A percentile compares a stretch with the other conserved stretches of the same genome.
These are phyloP conservation scores for Aquanectria penicillioides DNA, from an alignment of 2,329 filamentous ascomycete genomes.

Conservation along the genomic window DNA sequence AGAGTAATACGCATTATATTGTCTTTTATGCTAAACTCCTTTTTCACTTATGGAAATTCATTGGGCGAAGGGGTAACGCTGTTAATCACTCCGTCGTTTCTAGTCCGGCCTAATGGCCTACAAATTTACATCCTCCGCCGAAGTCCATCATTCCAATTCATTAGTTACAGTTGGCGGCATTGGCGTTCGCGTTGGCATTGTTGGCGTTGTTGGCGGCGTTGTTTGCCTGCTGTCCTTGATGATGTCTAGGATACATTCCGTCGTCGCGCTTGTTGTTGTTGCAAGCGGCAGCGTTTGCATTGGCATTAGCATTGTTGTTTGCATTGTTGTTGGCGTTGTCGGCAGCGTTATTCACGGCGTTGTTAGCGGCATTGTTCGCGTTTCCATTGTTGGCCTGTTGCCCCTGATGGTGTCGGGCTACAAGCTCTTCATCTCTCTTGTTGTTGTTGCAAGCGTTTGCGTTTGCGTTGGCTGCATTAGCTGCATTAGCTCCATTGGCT, in stretches of 20 bases:
- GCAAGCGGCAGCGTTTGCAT: neutral
- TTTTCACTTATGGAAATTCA: too few relatives aligned
- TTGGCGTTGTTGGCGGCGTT: neutral
- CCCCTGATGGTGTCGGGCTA: neutral
- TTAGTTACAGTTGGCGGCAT: constrained; percentile 7
- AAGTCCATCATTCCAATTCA: too few relatives aligned
- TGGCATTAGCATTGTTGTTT: neutral
- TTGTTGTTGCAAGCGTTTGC: neutral
- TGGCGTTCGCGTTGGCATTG: neutral
- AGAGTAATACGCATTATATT: too few relatives aligned
- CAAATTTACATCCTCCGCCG: too few relatives aligned
- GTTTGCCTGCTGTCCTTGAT: neutral
- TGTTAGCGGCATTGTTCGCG: neutral
- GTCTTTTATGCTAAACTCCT: too few relatives aligned
- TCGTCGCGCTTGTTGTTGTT: neutral
- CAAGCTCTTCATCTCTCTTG: constrained; percentile 2
- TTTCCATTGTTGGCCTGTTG: neutral
- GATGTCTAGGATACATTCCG: too few relatives aligned
- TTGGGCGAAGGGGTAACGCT: too few relatives aligned
- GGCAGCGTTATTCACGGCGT: neutral
- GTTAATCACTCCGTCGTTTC: too few relatives aligned
- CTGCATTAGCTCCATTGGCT: neutral
- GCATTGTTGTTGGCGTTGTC: neutral
- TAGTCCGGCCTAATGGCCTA: too few relatives aligned
- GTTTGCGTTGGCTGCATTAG: too few relatives aligned